A percentile compares a stretch with the other conserved stretches of the same genome.
Conservation (phyloP, 2,329 filamentous ascomycete species). For the Nannizzia gypsea region DNA sequence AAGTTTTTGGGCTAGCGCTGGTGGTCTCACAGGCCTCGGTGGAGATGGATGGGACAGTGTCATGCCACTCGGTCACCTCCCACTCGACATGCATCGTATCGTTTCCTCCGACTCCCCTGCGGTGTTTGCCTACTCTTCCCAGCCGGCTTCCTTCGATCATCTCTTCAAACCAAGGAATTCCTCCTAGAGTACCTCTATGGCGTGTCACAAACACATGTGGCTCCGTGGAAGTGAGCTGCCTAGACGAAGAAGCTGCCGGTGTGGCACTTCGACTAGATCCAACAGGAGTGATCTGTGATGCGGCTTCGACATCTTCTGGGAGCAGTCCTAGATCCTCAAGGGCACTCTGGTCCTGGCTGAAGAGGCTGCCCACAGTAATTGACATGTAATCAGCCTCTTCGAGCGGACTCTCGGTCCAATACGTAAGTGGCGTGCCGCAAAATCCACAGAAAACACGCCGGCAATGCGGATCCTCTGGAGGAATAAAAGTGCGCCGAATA, state of each 20-base stretch:
- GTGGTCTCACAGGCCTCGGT: neutral
- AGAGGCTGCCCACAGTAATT: slow-evolving; percentile 66
- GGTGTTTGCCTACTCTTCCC: slow-evolving; percentile 51
- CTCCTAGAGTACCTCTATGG: slow-evolving; percentile 33
- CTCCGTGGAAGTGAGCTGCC: slow-evolving; percentile 8
- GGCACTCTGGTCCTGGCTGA: slow-evolving; percentile 56
- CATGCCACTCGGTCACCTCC: slow-evolving; percentile 68
- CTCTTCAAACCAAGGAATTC: slow-evolving; percentile 75
- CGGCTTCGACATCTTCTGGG: slow-evolving; percentile 35
- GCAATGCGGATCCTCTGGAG: slow-evolving; percentile 44
- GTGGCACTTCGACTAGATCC: neutral
- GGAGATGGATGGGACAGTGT: slow-evolving; percentile 25
- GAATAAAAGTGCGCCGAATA: slow-evolving; percentile 57
- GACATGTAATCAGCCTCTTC: slow-evolving; percentile 67
- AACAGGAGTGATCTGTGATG: neutral
- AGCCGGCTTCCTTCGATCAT: slow-evolving; percentile 65
- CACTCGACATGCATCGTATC: slow-evolving; percentile 60
- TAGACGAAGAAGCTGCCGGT: slow-evolving; percentile 10
- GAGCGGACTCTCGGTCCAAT: slow-evolving; percentile 64
- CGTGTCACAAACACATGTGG: slow-evolving; percentile 25
- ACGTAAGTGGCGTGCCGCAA: slow-evolving; percentile 74
- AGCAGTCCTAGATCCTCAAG: slow-evolving; percentile 67
- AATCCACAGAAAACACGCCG: slow-evolving; percentile 81
- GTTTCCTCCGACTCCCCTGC: slow-evolving; percentile 49
- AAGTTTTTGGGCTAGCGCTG: slow-evolving; percentile 8